Base-by-base conservation (phyloP, 2,329 filamentous ascomycete genomes). In the Ophiostoma fasciatum region DNA sequence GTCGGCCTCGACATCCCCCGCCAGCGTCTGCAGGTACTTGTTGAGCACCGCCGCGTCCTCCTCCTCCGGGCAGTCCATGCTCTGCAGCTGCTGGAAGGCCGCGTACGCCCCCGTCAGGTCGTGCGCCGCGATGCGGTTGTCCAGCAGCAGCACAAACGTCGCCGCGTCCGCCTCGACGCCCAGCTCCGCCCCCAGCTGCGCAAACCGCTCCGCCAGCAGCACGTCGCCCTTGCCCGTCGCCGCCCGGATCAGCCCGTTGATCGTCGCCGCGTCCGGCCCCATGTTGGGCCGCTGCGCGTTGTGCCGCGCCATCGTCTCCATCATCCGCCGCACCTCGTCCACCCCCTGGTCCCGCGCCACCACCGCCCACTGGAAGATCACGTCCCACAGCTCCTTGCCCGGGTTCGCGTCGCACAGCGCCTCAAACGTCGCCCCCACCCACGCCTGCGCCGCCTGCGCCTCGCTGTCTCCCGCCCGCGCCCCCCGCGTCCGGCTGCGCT, bases 231-330 rank as follows among this genome's bases (percentile, higher is more conserved):
- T 67, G n/a, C 71, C 69, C 9, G 83, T 76, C 12, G 83, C 82
- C 39, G 77, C 74, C 36, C 72, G 68, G 14, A 96, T 66, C 19
- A 96, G 64, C 6, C 63, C 60, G 49, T 96, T 93, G 48, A 96
- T 74, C 6, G 80, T 84, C 4, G 67, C 58, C 7, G 75, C 75
- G 37, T 82, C 77, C 0, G 84, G 73, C 7, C 61, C 55, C 4
- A 67, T 41, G 14, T 30, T 46, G 13, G 59, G 57, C 38, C 62
- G 51, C 38, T 66, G 54, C 35, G 59, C 48, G 42, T 62, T 66
- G 33, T 63, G 58, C 26, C 60, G 55, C n/a, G 62, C 55, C 66
- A 84, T 78, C 15, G 76, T 64, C 29, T 70, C 62, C 40, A 90
- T 70, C 72, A 87, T 84, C 45, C 75, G 71, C 37, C 73, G 68